Conservation (phyloP, 805 yeast species). For the Cyberlindnera xylosilytica region DNA sequence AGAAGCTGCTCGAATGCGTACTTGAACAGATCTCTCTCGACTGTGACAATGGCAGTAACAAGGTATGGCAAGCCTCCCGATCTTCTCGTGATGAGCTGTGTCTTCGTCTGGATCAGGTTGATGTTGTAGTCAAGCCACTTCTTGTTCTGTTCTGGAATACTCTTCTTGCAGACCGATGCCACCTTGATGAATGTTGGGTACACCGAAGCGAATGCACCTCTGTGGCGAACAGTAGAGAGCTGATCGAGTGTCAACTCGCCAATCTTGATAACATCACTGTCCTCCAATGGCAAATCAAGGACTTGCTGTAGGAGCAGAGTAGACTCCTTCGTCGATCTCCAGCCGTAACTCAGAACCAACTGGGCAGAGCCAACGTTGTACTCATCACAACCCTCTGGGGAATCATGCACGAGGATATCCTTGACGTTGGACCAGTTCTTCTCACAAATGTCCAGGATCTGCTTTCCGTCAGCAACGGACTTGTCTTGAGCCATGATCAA, state of each 20-base stretch:
- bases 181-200: constrained; percentile 74
- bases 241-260: constrained; percentile 64
- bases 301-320: constrained; percentile 50
- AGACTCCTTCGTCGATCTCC: constrained; percentile 83
- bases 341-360: constrained; percentile 60
- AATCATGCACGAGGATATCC: constrained; percentile 57
- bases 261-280: constrained; percentile 26
- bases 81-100: constrained; percentile 78
- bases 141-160: constrained; percentile 39
- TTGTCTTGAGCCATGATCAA: constrained; percentile 35
- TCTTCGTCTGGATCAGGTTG: constrained; percentile 45
- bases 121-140: constrained; percentile 63
- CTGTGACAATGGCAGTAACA: constrained; percentile 66
- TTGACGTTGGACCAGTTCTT: constrained; percentile 34
- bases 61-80: constrained; percentile 91
- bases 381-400: constrained; percentile 63
- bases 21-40: constrained; percentile 38
- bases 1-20: constrained; percentile 51
- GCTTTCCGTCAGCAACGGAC: constrained; percentile 5
- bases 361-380: constrained; percentile 42
- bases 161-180: constrained; percentile 53
- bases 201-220: constrained; percentile 90
- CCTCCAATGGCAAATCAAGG: constrained; percentile 30
- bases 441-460: constrained; percentile 21
- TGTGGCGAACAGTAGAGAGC: constrained; percentile 71